These are phyloP conservation scores for Xylariales sp. DNA, from an alignment of 2,329 filamentous ascomycete species.

Conservation along the genomic window DNA sequence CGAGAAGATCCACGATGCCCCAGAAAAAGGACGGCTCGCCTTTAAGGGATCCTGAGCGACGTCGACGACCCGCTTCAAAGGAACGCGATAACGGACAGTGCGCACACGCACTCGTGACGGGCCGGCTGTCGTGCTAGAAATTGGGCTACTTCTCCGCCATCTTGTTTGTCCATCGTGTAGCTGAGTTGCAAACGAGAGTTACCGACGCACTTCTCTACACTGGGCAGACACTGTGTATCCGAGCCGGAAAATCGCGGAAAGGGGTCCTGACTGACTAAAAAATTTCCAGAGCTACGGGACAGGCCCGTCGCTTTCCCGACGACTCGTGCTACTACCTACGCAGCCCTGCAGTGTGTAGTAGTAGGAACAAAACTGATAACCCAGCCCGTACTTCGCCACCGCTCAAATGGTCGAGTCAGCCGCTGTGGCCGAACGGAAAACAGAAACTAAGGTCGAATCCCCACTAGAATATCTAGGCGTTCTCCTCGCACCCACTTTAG, in stretches of 20 bases:
- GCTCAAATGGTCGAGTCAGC: slow-evolving; percentile 19
- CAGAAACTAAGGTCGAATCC: slow-evolving; percentile 8
- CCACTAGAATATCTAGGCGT: slow-evolving; percentile 8
- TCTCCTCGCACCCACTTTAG: slow-evolving; percentile 21
- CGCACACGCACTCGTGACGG: slow-evolving; percentile 1
- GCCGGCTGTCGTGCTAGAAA: slow-evolving; percentile 6
- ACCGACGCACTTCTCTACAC: background rate
- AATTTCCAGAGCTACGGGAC: slow-evolving; percentile 26
- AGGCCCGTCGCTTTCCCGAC: background rate
- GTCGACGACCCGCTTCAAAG: slow-evolving; percentile 4
- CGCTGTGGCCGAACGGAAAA: background rate
- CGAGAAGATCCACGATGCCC: slow-evolving; percentile 31
- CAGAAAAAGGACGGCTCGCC: slow-evolving; percentile 25
- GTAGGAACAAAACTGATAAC: slow-evolving; percentile 2
- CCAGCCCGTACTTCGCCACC: slow-evolving; percentile 21
- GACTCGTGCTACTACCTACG: background rate
- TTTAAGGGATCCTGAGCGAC: background rate
- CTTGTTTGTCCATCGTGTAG: slow-evolving; percentile 5
- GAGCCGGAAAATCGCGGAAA: slow-evolving; percentile 36
- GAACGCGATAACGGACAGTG: slow-evolving; percentile 38
- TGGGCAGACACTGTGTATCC: slow-evolving; percentile 23
- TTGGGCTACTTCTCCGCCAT: background rate
- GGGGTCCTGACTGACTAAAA: slow-evolving; percentile 6
- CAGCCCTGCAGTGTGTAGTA: background rate
- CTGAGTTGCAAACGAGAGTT: slow-evolving; percentile 7